Conservation (phyloP, 805 yeast genomes). For the Kuraishia cidri region DNA sequence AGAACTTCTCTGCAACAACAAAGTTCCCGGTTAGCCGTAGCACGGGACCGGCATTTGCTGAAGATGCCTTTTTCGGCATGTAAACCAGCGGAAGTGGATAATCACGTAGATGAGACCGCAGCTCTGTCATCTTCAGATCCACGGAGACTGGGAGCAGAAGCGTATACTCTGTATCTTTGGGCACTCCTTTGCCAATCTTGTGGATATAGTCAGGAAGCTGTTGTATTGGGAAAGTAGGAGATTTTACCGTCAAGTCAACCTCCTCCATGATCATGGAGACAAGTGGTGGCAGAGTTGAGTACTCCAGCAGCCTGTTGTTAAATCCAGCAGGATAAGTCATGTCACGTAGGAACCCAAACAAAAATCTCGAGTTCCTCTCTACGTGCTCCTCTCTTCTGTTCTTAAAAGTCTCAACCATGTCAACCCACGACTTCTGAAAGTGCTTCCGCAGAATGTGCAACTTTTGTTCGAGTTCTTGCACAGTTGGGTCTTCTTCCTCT, state of each 20-base stretch:
- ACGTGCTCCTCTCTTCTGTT: constrained; percentile 28
- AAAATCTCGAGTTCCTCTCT: constrained; percentile 24
- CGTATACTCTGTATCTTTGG: constrained; percentile 59
- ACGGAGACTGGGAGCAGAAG: constrained; percentile 57
- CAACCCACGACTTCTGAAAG: constrained; percentile 55
- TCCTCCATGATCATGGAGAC: constrained; percentile 36
- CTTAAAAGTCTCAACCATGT: constrained; percentile 43
- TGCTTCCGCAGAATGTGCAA: constrained; percentile 15
- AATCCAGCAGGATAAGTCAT: constrained; percentile 25
- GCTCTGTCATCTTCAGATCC: constrained; percentile 48
- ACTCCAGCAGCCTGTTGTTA: constrained; percentile 37
- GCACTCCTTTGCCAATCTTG: constrained; percentile 77
- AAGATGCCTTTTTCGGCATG: constrained; percentile 4
- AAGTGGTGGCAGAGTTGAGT: constrained; percentile 39
- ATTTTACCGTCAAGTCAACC: constrained; percentile 32
- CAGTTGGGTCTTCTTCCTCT: not conserved
- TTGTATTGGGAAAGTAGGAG: constrained; percentile 37
- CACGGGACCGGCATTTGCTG: constrained; percentile 9
- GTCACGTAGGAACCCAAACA: constrained; percentile 29
- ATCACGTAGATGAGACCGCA: constrained; percentile 69
- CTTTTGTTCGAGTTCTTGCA: constrained; percentile 6
- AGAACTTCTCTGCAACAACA: constrained; percentile 59
- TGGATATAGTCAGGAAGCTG: constrained; percentile 53
- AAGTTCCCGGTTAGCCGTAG: constrained; percentile 49
- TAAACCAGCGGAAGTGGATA: constrained; percentile 78